phyloP scores from a whole-genome alignment of 1,284 basidiomycete genomes.

The Microbotryum intermedium region DNA sequence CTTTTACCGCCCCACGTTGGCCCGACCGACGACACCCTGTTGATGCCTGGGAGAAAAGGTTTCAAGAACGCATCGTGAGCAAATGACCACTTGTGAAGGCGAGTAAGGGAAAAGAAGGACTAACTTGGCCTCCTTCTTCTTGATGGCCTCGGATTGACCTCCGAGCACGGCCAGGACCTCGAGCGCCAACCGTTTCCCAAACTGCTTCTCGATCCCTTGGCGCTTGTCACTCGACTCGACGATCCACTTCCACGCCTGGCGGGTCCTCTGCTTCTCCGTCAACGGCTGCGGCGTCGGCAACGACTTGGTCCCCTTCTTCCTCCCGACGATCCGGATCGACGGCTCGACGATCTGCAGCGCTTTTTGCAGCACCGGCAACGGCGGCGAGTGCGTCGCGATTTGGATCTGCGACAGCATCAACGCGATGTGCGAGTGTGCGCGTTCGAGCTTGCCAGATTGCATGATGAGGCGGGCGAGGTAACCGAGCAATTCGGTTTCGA shows the following conservation, averaged over 20 bases:
- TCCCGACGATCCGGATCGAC: conserved; percentile 37
- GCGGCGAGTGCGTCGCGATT: conserved; percentile 35
- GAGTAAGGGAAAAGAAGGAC: neutral
- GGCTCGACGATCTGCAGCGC: conserved; percentile 38
- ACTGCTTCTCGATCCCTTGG: conserved; percentile 32
- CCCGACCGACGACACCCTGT: too few relatives aligned
- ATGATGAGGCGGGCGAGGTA: conserved; percentile 39
- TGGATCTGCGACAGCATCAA: conserved; percentile 35
- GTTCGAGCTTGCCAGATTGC: conserved; percentile 41
- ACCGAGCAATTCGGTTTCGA: conserved; percentile 37
- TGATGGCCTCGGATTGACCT: conserved; percentile 38
- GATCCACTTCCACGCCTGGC: conserved; percentile 41
- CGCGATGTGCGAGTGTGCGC: conserved; percentile 36
- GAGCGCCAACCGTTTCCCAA: conserved; percentile 38
- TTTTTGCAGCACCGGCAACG: conserved; percentile 37
- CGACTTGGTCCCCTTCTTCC: conserved; percentile 39
- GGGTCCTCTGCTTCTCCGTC: conserved; percentile 35
- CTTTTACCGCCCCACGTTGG: too few relatives aligned
- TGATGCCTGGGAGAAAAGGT: too few relatives aligned
- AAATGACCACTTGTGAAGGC: too few relatives aligned
- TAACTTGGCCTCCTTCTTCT: conserved; percentile 36
- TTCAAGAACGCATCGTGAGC: too few relatives aligned
- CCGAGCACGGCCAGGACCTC: conserved; percentile 41
- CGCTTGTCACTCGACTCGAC: conserved; percentile 41
- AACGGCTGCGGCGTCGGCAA: conserved; percentile 40